These are phyloP conservation scores for Geranium incanum DNA, from an alignment of 441 rosid species.

Conservation along the genomic window DNA sequence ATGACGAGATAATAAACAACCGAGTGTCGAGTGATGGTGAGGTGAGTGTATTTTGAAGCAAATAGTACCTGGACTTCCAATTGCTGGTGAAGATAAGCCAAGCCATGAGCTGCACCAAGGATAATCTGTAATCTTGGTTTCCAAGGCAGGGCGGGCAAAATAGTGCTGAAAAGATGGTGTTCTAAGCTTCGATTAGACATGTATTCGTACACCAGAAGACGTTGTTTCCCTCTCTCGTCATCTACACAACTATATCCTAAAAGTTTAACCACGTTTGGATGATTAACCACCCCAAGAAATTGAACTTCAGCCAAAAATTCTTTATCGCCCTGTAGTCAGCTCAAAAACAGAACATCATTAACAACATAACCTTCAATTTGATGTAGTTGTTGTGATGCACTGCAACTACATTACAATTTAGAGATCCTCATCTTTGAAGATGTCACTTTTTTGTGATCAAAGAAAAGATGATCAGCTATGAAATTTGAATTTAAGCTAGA, in stretches of 20 bases:
- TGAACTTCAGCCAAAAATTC: slow-evolving; percentile 72
- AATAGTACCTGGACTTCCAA: slow-evolving; percentile 71
- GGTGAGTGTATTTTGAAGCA: not conserved
- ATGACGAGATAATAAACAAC: no score
- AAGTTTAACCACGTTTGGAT: slow-evolving; percentile 56
- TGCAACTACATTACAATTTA: not conserved
- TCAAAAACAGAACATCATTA: not conserved
- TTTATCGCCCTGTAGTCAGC: slow-evolving; percentile 45
- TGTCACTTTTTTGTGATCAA: no score
- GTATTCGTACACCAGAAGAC: slow-evolving; percentile 59
- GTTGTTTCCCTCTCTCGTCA: slow-evolving; percentile 79
- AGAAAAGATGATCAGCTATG: no score
- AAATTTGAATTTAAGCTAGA: not conserved
- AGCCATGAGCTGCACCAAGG: slow-evolving; percentile 83
- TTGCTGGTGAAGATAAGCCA: slow-evolving; percentile 71
- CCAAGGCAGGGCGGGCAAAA: slow-evolving; percentile 62
- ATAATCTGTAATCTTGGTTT: slow-evolving; percentile 67
- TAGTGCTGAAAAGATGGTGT: slow-evolving; percentile 36
- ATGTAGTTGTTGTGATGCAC: not conserved
- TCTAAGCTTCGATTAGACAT: slow-evolving; percentile 60
- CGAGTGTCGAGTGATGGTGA: no score
- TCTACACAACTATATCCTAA: slow-evolving; percentile 67
- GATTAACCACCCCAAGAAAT: slow-evolving; percentile 58
- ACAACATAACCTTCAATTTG: no score
- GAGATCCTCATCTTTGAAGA: not conserved